Evolutionary conservation across 257 asterid genomes (phyloP).

Genomic region (Henckelia pumila): DNA sequence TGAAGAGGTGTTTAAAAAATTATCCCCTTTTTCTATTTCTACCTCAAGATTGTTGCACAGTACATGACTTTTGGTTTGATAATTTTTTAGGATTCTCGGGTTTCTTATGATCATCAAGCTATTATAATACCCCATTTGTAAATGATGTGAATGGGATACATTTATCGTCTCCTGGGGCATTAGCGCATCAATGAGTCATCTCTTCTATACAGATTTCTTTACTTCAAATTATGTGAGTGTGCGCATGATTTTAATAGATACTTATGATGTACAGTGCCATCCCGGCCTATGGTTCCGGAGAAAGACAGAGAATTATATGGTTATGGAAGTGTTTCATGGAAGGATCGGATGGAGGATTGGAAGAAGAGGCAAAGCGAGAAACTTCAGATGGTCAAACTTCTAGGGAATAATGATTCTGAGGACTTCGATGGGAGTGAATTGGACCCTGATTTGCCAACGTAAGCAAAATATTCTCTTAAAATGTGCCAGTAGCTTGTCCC

Average conservation of each 20-base stretch:
- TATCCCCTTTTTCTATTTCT: no score
- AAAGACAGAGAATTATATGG: constrained; percentile 80
- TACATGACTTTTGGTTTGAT: constrained; percentile 11
- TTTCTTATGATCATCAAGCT: constrained; percentile 53
- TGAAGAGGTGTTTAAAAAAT: constrained; percentile 58
- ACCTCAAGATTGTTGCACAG: neutral
- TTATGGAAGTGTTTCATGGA: constrained; percentile 97
- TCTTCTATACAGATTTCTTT: constrained; percentile 9
- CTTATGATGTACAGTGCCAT: constrained; percentile 43
- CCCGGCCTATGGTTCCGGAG: constrained; percentile 81
- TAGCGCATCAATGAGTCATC: constrained; percentile 44
- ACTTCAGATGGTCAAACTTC: no score
- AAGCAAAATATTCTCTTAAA: no score
- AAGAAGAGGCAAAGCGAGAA: constrained; percentile 64
- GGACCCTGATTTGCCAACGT: no score
- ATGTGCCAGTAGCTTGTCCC: no score
- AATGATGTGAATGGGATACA: constrained; percentile 38
- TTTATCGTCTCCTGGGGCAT: constrained; percentile 40
- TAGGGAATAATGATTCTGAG: no score
- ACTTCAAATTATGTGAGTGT: neutral
- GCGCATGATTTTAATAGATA: neutral
- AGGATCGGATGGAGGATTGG: constrained; percentile 93
- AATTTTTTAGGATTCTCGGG: constrained; percentile 44
- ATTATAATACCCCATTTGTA: constrained; percentile 52
- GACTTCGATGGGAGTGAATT: no score